Base-by-base conservation (phyloP, 2,329 filamentous ascomycete genomes). In the Colletotrichum chlorophyti region DNA sequence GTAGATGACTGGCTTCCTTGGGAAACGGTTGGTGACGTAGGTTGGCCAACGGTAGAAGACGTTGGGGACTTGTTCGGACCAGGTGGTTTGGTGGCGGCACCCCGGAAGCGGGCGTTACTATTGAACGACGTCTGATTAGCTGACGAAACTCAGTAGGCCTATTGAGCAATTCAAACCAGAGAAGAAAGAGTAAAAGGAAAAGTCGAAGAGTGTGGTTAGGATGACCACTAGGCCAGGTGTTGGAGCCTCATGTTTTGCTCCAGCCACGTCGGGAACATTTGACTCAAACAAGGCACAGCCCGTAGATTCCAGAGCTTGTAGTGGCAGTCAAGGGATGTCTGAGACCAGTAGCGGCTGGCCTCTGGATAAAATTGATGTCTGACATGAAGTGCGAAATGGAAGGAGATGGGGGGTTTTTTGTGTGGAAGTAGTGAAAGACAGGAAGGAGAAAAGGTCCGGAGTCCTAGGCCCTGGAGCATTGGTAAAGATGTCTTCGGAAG, bases 91-190 rank as follows among this genome's bases (percentile, higher is more conserved):
- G 73, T 76, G 64, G 81, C 78, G 66, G 78, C 78, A 70, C 83
- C 82, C 72, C 83, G 80, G 67, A 86, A 83, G 62, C 83, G 81
- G 69, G 82, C 83, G 75, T 83, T 84, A 67, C 82, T 85, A 64
- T 61, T 50, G 15, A 54, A 32, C 21, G 42, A 29, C 27, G 40
- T 50, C 59, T 49, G 47, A 55, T 66, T 61, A 74, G 74, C 66
- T 67, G 40, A 29, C 23, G 32, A 29, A 37, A 40, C 23, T 41
- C 14, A 50, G n/a, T n/a, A 66, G 60, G 54, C 51, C 27, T 19
- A 19, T 55, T 19, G 9, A 51, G 8, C 26, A 35, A 24, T 10
- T 6, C 21, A 24, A 43, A 9, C 29, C 38, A 64, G 19, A 52
- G 31, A 42, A 31, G 24, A 19, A 3, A 34, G 32, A 40, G 24